phyloP scores from a whole-genome alignment of 176 grass and related monocot species.

The Luzula sylvatica region DNA sequence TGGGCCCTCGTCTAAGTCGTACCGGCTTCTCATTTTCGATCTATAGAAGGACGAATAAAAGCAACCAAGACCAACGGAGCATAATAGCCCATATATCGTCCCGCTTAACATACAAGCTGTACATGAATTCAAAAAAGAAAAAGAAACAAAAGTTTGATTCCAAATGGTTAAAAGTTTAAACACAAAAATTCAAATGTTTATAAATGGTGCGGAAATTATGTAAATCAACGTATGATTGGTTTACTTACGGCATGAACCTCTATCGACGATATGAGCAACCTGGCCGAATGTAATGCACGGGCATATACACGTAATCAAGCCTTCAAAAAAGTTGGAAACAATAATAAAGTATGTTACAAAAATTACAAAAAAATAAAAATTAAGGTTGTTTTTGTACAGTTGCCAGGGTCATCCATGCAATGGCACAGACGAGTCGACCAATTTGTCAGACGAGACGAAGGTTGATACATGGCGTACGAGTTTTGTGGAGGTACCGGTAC shows the following conservation, averaged over 20 bases:
- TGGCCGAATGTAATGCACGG: conserved; percentile 94
- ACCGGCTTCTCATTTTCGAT: conserved; percentile 54
- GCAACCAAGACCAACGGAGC: conserved; percentile 48
- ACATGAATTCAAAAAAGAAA: background rate
- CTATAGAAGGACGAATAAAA: conserved; percentile 82
- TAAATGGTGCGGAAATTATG: no score
- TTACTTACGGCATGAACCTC: conserved; percentile 61
- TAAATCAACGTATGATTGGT: background rate
- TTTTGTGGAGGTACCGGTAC: conserved; percentile 9
- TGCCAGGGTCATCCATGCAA: conserved; percentile 92
- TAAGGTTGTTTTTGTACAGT: conserved; percentile 42
- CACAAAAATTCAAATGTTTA: no score
- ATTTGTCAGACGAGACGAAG: conserved; percentile 17
- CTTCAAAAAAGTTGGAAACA: conserved; percentile 25
- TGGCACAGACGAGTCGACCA: conserved; percentile 98
- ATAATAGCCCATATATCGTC: conserved; percentile 30
- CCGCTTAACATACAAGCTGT: conserved; percentile 59
- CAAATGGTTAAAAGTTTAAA: no score
- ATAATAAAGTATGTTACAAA: background rate
- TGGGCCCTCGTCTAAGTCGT: conserved; percentile 57
- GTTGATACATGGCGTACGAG: conserved; percentile 19
- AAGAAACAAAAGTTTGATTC: background rate
- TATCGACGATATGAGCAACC: conserved; percentile 76
- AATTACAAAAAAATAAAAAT: background rate
- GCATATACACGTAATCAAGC: conserved; percentile 72